A percentile compares a stretch with the other conserved stretches of the same genome.
Evolutionary conservation across 495 filamentous ascomycete genomes (phyloP).

Genomic region (Talaromyces borbonicus): DNA sequence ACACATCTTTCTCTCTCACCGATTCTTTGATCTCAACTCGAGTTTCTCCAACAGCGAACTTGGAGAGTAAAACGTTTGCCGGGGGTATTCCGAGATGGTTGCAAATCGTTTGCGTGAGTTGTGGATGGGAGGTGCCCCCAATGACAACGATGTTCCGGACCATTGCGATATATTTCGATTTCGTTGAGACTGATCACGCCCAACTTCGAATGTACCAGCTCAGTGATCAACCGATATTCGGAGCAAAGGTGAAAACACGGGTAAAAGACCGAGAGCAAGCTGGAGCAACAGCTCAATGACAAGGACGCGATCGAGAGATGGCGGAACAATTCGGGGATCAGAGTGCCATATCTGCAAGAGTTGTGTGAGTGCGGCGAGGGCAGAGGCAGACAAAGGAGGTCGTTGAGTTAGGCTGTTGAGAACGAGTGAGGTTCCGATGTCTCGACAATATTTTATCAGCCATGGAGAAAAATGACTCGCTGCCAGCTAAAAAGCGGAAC

Average conservation of each 20-base stretch:
- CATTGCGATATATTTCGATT: constrained; percentile 44
- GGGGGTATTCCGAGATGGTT: constrained; percentile 74
- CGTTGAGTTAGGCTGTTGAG: constrained; percentile 7
- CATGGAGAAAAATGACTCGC: constrained; percentile 28
- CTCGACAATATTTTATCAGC: constrained; percentile 9
- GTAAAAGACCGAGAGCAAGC: background rate
- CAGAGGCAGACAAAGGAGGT: too few species aligned
- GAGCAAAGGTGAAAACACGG: constrained; percentile 1
- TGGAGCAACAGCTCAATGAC: background rate
- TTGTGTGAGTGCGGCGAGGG: background rate
- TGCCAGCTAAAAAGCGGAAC: constrained; percentile 20
- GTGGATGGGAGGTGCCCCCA: constrained; percentile 84
- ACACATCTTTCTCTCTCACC: constrained; percentile 95
- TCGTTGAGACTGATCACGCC: constrained; percentile 7
- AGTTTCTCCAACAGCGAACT: constrained; percentile 91
- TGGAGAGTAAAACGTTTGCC: constrained; percentile 71
- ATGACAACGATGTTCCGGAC: constrained; percentile 95
- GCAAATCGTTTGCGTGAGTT: constrained; percentile 77
- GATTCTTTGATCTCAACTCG: constrained; percentile 92
- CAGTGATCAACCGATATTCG: background rate
- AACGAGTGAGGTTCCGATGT: constrained; percentile 1
- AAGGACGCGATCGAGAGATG: background rate
- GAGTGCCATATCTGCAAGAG: background rate
- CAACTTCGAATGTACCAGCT: background rate
- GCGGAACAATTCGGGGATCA: background rate